Evolutionary conservation across 805 yeast species (phyloP).

Genomic region (Kuraishia ogatae): DNA sequence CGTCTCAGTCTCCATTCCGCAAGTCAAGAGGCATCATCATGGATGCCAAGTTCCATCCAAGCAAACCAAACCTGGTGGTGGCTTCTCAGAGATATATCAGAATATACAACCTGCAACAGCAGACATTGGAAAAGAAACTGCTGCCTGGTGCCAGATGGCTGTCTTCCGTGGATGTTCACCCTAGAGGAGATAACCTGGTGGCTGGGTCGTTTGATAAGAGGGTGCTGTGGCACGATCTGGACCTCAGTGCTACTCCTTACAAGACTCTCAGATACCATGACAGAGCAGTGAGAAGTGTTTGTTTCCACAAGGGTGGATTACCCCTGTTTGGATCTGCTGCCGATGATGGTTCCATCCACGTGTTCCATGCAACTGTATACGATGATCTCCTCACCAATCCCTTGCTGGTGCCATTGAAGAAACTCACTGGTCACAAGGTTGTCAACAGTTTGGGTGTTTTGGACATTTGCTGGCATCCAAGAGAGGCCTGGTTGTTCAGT

Average conservation of each 20-base stretch:
- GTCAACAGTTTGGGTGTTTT: conserved; percentile 78
- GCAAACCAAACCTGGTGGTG: conserved; percentile 87
- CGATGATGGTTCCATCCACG: conserved; percentile 89
- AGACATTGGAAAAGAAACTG: conserved; percentile 72
- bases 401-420: conserved; percentile 89
- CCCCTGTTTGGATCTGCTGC: conserved; percentile 93
- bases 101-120: conserved; percentile 84
- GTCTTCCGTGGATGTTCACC: conserved; percentile 86
- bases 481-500: conserved; percentile 95
- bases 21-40: conserved; percentile 89
- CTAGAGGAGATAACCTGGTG: conserved; percentile 89
- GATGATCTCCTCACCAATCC: conserved; percentile 96
- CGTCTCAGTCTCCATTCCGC: conserved; percentile 91
- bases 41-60: conserved; percentile 96
- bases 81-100: conserved; percentile 90
- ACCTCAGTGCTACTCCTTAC: conserved; percentile 81
- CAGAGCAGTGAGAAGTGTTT: conserved; percentile 83
- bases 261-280: conserved; percentile 93
- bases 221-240: conserved; percentile 96
- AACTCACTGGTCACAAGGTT: conserved; percentile 82
- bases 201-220: conserved; percentile 93
- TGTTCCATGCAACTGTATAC: conserved; percentile 94
- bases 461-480: conserved; percentile 90
- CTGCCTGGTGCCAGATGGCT: conserved; percentile 96
- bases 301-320: conserved; percentile 75